These are phyloP conservation scores for Persicaria tinctoria DNA, from an alignment of 148 eudicot species.

Conservation along the genomic window DNA sequence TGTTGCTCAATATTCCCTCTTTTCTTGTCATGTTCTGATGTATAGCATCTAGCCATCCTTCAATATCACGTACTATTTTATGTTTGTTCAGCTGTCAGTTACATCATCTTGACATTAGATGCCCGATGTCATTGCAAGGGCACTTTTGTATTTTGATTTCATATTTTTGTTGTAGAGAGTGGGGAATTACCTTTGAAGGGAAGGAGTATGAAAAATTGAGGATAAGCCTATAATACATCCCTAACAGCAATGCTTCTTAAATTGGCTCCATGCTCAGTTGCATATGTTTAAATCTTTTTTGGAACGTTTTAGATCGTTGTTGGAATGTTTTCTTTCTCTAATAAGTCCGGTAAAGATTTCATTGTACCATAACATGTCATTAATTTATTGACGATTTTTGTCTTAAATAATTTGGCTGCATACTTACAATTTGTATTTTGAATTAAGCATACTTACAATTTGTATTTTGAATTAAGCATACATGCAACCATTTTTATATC, in stretches of 20 bases:
- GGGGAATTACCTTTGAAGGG: background rate
- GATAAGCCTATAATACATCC: background rate
- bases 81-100: constrained; percentile 1
- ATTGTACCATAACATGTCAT: background rate
- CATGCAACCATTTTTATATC: background rate
- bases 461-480: background rate
- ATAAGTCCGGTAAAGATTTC: background rate
- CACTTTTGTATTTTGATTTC: background rate
- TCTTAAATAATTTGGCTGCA: background rate
- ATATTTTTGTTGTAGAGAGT: background rate
- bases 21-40: background rate
- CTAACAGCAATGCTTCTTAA: background rate
- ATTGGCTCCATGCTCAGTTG: background rate
- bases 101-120: background rate
- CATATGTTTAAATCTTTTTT: background rate
- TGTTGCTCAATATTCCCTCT: background rate
- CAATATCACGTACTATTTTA: background rate
- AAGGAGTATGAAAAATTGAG: background rate
- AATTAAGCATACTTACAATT: background rate
- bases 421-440: background rate
- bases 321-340: background rate
- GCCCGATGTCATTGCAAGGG: background rate
- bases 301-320: background rate
- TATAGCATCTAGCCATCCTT: background rate
- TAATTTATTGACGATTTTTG: background rate